phyloP scores from a whole-genome alignment of 257 asterid genomes.

The Ophiorrhiza pumila region DNA sequence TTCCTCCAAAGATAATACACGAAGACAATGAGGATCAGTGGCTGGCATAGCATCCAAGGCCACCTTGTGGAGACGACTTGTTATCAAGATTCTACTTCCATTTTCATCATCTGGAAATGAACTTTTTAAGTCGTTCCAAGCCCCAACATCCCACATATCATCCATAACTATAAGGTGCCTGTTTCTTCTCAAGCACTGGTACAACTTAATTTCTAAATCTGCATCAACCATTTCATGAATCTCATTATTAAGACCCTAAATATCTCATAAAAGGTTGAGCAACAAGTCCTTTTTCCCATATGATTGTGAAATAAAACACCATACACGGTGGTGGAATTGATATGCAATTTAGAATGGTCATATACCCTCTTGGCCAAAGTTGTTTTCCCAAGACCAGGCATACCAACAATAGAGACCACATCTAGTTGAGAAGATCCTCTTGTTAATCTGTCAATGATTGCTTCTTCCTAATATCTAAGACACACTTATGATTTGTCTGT shows the following conservation, averaged over 20 bases:
- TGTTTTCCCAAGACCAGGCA: no score
- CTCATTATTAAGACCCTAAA: neutral
- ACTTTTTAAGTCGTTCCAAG: neutral
- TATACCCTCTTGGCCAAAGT: no score
- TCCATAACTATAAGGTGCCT: constrained; percentile 23
- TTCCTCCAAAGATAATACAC: constrained; percentile 3
- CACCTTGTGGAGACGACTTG: neutral
- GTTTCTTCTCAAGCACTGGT: neutral
- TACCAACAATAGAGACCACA: constrained; percentile 19
- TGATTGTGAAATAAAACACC: constrained; percentile 9
- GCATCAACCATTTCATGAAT: neutral
- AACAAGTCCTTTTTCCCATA: neutral
- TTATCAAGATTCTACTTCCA: no score
- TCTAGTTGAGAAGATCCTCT: fast-evolving
- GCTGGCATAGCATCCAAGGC: constrained; percentile 5
- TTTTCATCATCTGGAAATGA: neutral
- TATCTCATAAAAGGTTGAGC: constrained; percentile 8
- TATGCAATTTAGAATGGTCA: no score
- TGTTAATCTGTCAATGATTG: neutral
- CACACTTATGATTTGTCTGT: constrained; percentile 3
- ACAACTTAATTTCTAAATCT: neutral
- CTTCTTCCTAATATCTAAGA: neutral
- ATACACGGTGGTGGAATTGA: no score
- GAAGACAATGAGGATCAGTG: constrained; percentile 3
- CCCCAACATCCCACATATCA: constrained; percentile 2